Evolutionary conservation across 1,284 basidiomycete species (phyloP).

Genomic region (Apiotrichum sp.): DNA sequence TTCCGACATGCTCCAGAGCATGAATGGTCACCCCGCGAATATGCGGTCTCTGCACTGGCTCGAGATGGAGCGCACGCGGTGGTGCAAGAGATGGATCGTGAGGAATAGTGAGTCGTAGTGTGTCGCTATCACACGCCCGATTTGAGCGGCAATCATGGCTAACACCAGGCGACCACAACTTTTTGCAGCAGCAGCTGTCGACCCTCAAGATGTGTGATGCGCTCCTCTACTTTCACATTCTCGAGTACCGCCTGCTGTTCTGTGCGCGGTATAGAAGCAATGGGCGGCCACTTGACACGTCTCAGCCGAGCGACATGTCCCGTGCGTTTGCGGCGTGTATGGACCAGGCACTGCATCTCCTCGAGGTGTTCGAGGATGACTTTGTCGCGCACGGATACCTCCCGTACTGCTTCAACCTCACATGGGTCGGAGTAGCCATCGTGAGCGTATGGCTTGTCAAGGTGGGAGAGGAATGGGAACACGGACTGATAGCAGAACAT

Average conservation of each 20-base stretch:
- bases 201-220: constrained; percentile 20
- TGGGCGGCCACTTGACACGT: constrained; percentile 14
- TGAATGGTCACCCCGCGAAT: constrained; percentile 25
- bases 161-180: constrained; percentile 15
- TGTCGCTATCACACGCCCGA: too few species aligned
- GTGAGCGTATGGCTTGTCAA: constrained; percentile 27
- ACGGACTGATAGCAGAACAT: constrained; percentile 20
- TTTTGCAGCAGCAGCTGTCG: constrained; percentile 18
- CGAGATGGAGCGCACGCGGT: constrained; percentile 26
- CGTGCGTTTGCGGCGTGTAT: constrained; percentile 20
- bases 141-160: background rate
- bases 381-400: constrained; percentile 22
- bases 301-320: constrained; percentile 14
- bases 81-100: constrained; percentile 28
- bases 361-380: constrained; percentile 22
- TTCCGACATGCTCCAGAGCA: constrained; percentile 23
- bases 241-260: constrained; percentile 25
- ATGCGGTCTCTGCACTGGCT: constrained; percentile 25
- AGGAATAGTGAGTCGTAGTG: constrained; percentile 17
- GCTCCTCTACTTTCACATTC: constrained; percentile 26
- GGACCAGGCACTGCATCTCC: constrained; percentile 20
- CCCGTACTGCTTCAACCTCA: constrained; percentile 21
- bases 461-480: constrained; percentile 2
- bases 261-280: constrained; percentile 16
- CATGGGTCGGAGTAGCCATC: constrained; percentile 25